A percentile compares a stretch with the other conserved stretches of the same genome.
phyloP scores from a whole-genome alignment of 148 eudicot species.

The Dysphania ambrosioides region DNA sequence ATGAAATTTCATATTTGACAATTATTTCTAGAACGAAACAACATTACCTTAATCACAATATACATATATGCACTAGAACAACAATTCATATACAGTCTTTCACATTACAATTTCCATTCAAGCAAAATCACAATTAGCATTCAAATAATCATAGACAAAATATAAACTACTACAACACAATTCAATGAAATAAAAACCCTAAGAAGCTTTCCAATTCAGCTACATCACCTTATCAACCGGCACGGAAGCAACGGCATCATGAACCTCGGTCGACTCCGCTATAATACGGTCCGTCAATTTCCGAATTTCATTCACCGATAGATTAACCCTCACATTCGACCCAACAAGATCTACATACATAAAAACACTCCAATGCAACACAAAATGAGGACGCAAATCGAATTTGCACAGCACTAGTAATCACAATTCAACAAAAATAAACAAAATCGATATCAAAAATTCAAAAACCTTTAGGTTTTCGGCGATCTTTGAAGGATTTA shows the following conservation, averaged over 20 bases:
- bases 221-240: conserved; percentile 70
- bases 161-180: neutral
- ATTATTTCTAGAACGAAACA: neutral
- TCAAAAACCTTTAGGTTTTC: conserved; percentile 49
- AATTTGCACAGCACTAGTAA: too few relatives aligned
- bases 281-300: conserved; percentile 62
- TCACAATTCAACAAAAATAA: neutral
- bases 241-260: conserved; percentile 74
- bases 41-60: neutral
- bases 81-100: neutral
- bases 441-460: neutral
- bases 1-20: too few relatives aligned
- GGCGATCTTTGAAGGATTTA: conserved; percentile 41
- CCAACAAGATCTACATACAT: conserved; percentile 55
- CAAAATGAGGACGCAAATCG: neutral
- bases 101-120: neutral
- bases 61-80: neutral
- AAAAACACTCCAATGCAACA: neutral
- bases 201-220: neutral
- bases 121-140: neutral
- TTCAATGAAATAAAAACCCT: neutral
- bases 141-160: neutral
- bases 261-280: conserved; percentile 64
- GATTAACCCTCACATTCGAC: conserved; percentile 53
- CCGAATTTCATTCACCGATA: conserved; percentile 62